phyloP scores from a whole-genome alignment of 768 basidiomycete species.

The Rickenella mellea region DNA sequence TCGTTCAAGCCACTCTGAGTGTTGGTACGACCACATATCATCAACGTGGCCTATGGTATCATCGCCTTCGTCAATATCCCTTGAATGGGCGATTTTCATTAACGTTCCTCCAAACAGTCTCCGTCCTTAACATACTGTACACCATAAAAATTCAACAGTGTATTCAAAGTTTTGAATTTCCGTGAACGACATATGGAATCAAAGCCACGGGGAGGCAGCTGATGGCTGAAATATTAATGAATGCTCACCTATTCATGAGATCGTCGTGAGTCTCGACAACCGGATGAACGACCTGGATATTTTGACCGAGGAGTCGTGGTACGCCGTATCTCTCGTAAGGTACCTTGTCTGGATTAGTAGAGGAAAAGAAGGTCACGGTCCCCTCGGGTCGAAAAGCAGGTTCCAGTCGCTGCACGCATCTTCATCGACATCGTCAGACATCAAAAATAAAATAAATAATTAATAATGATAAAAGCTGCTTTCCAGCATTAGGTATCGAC shows the following conservation, averaged over 20 bases:
- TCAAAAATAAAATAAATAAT: too few relatives aligned
- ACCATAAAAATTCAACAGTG: too few relatives aligned
- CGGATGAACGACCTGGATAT: conserved; percentile 43
- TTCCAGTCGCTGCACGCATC: too few relatives aligned
- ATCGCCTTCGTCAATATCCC: conserved; percentile 44
- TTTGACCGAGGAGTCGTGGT: conserved; percentile 36
- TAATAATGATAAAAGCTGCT: too few relatives aligned
- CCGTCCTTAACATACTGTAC: too few relatives aligned
- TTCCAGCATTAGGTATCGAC: conserved; percentile 1
- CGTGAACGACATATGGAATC: too few relatives aligned
- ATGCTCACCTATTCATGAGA: conserved; percentile 8
- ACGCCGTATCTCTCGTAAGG: conserved; percentile 39
- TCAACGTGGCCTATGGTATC: conserved; percentile 40
- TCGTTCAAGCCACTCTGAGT: conserved; percentile 32
- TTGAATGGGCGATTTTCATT: conserved; percentile 14
- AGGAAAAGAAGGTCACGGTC: conserved; percentile 42
- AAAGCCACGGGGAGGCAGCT: too few relatives aligned
- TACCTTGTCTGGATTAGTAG: conserved; percentile 29
- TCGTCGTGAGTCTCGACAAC: conserved; percentile 37
- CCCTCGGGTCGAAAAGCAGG: too few relatives aligned
- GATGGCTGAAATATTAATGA: too few relatives aligned
- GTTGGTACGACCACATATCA: conserved; percentile 35
- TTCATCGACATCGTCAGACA: too few relatives aligned
- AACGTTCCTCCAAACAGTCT: too few relatives aligned
- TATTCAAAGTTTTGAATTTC: too few relatives aligned